Evolutionary conservation across 1,139 yeast genomes (phyloP), one percentile per base, ranked within the genome.

Genomic region (Entelexis paramagnoliae): DNA sequence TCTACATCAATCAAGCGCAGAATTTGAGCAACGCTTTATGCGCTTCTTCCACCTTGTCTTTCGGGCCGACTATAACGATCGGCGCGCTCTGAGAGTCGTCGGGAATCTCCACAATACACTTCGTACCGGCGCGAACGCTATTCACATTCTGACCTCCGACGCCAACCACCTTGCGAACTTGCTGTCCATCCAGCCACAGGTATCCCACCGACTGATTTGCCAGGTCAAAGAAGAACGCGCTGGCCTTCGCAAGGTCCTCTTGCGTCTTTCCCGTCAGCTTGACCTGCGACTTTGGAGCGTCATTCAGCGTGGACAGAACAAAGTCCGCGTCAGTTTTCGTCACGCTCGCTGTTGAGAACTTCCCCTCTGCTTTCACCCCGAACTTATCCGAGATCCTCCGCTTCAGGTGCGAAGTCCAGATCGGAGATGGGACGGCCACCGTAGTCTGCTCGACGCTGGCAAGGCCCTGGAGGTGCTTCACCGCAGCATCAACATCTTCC

Each of bases 101-200:
- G 7, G 57, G 57, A 14, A 55, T 36, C 24, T 49, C 53, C 16
- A 55, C 45, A 6, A 17, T 4, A 39, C 53, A 44, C 14, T 48
- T 47, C 11, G 59, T 51, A 24, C 49, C 33, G 10, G 34, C 4
- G 43, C 94, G 79, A 55, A 86, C 76, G 58, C 71, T 71, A 62
- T 76, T 79, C 62, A 86, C 74, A 59, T 77, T 80, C 34, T 80
- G 68, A 46, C 96, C 96, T 60, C 78, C 81, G 22, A 87, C 80
- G 7, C 96, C 96, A 60, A 87, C 76, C 48, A 86, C 73, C 66
- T 75, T 76, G 54, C 83, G 76, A 62, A 77, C 76, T 34, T 66
- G 62, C n/a, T 75, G 64, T 48, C 73, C 70, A 30, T 77, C 68
- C 35, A 73, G 64, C 74, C 78, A 75, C 54, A 79, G 61, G 66